Conservation (phyloP, 2,329 filamentous ascomycete species). For the Leptographium lundbergii region DNA sequence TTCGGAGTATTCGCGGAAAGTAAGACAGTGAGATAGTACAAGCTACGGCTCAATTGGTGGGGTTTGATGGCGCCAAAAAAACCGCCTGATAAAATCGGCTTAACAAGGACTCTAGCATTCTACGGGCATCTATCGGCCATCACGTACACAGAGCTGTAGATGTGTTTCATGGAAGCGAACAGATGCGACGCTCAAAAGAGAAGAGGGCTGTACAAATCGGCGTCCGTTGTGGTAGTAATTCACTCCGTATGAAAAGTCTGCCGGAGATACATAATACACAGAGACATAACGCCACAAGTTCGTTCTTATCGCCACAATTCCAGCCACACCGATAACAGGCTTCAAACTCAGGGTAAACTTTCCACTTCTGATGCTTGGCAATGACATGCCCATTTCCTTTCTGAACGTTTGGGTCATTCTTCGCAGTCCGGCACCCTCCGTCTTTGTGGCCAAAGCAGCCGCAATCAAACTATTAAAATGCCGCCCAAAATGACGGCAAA, state of each 20-base stretch:
- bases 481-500: conserved; percentile 90
- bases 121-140: too few species aligned
- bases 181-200: too few species aligned
- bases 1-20: not conserved
- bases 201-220: too few species aligned
- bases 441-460: not conserved
- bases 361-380: not conserved
- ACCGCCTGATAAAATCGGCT: not conserved
- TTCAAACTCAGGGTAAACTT: not conserved
- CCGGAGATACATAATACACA: not conserved
- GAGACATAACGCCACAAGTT: not conserved
- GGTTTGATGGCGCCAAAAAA: not conserved
- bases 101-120: not conserved
- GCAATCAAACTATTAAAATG: conserved; percentile 22
- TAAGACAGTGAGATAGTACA: not conserved
- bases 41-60: not conserved
- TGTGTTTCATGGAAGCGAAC: too few species aligned
- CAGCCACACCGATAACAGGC: not conserved
- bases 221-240: too few species aligned
- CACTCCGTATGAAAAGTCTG: not conserved
- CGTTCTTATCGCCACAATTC: not conserved
- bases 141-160: too few species aligned
- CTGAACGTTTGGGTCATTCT: not conserved
- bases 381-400: not conserved
- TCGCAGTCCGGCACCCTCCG: not conserved